Conservation (phyloP, 192 early-diverging fungal species). For the Gaertneriomyces sp. region DNA sequence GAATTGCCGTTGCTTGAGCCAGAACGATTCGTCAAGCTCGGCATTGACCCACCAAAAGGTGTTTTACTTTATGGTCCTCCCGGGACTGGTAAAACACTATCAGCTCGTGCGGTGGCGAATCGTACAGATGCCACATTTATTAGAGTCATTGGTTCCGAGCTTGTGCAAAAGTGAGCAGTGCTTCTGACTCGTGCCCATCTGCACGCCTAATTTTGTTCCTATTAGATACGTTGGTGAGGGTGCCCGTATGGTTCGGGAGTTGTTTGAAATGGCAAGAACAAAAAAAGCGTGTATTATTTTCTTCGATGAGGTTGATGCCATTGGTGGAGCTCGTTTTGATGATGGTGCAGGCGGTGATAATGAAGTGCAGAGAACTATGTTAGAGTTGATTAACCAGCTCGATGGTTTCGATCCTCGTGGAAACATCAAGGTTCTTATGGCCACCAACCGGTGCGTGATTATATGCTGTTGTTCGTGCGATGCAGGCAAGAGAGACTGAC, state of each 20-base stretch:
- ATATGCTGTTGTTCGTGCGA: not conserved
- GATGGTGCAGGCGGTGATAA: conserved; percentile 99
- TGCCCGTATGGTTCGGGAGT: conserved; percentile 97
- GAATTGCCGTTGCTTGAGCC: conserved; percentile 95
- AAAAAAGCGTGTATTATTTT: conserved; percentile 99
- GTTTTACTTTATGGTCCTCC: conserved; percentile 88
- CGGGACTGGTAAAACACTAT: conserved; percentile 97
- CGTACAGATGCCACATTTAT: conserved; percentile 99
- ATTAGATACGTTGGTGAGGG: conserved; percentile 92
- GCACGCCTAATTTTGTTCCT: conserved; percentile 5
- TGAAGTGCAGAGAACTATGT: conserved; percentile 99
- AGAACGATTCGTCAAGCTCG: conserved; percentile 94
- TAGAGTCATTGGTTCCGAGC: conserved; percentile 98
- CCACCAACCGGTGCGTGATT: conserved; percentile 74
- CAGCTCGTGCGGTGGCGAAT: conserved; percentile 97
- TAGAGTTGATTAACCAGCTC: conserved; percentile 98
- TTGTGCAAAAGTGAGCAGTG: conserved; percentile 96
- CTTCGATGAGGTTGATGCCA: conserved; percentile 99
- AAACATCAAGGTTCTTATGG: conserved; percentile 99
- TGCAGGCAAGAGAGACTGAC: not conserved
- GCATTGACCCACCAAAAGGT: conserved; percentile 99
- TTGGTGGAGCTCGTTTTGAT: conserved; percentile 90
- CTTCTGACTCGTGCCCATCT: conserved; percentile 26
- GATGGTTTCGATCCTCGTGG: conserved; percentile 99
- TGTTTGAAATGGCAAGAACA: conserved; percentile 99